phyloP scores from a whole-genome alignment of 2,329 filamentous ascomycete species.

The Xylaria multiplex region DNA sequence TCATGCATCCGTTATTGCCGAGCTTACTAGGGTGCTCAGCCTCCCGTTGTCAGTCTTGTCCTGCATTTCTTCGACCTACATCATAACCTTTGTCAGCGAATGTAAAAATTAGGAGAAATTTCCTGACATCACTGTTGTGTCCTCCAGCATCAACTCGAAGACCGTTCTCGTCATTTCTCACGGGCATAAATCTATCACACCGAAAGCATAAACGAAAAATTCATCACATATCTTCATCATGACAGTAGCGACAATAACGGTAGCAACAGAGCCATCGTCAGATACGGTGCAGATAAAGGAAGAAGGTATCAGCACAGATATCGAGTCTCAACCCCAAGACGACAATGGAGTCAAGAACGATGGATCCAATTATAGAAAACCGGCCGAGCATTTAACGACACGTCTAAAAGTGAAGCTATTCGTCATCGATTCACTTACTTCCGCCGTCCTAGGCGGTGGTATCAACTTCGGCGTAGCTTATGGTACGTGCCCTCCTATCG shows the following conservation, averaged over 20 bases:
- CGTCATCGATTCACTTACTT: background rate
- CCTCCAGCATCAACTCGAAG: background rate
- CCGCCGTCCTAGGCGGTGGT: background rate
- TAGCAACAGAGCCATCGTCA: conserved; percentile 1
- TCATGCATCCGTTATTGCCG: background rate
- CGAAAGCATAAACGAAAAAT: background rate
- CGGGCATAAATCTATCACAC: background rate
- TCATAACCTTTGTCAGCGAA: background rate
- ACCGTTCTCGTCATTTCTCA: background rate
- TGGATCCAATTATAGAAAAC: conserved; percentile 13
- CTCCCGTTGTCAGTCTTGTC: background rate
- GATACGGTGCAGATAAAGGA: background rate
- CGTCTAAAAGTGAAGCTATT: background rate
- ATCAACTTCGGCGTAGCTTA: conserved; percentile 11
- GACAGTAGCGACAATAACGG: background rate
- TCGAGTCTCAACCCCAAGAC: background rate
- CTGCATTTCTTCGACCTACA: background rate
- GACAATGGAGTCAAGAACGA: background rate
- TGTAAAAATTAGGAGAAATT: background rate
- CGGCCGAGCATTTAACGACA: conserved; percentile 3
- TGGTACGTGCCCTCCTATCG: background rate
- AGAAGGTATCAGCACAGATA: background rate
- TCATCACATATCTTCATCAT: conserved; percentile 2
- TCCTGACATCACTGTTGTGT: background rate
- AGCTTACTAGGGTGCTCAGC: background rate